phyloP scores from a whole-genome alignment of 2,329 filamentous ascomycete species.

The Neocatenulostroma microsporum region DNA sequence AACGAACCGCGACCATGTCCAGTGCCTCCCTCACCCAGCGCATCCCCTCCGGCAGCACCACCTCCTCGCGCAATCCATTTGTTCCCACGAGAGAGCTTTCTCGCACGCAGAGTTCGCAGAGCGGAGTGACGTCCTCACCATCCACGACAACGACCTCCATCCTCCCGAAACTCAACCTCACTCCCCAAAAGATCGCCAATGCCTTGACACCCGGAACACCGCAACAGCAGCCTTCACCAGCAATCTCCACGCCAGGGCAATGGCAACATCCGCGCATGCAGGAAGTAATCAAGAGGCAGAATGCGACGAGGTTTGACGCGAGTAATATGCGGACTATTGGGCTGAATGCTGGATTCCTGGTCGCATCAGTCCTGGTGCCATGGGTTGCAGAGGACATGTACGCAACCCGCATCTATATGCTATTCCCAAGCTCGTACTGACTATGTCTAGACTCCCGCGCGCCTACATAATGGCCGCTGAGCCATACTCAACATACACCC shows the following conservation, averaged over 20 bases:
- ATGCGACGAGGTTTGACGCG: slow-evolving; percentile 69
- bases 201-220: slow-evolving; percentile 5
- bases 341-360: slow-evolving; percentile 56
- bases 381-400: slow-evolving; percentile 28
- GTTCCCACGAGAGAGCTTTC: too few relatives aligned
- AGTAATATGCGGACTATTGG: slow-evolving; percentile 63
- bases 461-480: slow-evolving; percentile 13
- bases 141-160: slow-evolving; percentile 8
- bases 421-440: neutral
- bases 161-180: slow-evolving; percentile 13
- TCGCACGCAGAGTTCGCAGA: too few relatives aligned
- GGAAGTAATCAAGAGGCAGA: slow-evolving; percentile 76
- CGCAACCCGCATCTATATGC: too few relatives aligned
- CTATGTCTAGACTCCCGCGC: slow-evolving; percentile 12
- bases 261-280: slow-evolving; percentile 87
- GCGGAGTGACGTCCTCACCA: too few relatives aligned
- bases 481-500: slow-evolving; percentile 30
- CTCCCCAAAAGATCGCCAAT: slow-evolving; percentile 7
- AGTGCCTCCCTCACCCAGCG: slow-evolving; percentile 1
- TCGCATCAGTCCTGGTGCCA: slow-evolving; percentile 42
- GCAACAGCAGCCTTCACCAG: slow-evolving; percentile 15
- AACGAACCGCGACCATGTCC: slow-evolving; percentile 3
- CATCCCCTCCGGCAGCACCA: neutral
- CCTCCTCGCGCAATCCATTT: too few relatives aligned
- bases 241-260: slow-evolving; percentile 48